Base-by-base conservation (phyloP, 2,329 filamentous ascomycete genomes). In the Trichoderma sp. region DNA sequence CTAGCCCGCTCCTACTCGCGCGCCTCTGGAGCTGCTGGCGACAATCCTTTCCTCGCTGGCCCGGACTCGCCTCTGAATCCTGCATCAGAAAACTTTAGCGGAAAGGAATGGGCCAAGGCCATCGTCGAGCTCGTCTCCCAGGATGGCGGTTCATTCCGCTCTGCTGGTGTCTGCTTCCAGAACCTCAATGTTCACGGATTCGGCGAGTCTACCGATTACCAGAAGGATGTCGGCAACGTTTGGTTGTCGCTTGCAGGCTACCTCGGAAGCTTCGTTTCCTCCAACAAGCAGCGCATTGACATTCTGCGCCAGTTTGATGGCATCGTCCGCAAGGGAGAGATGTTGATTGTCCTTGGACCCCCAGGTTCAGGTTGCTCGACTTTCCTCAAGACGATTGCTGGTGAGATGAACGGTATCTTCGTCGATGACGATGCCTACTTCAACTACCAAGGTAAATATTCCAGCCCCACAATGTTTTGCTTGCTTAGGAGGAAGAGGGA, bases 331-430 rank as follows among this genome's bases (percentile, higher is more conserved):
- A 90, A 89, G 76, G 93, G 93, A 60, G 93, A 95, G 86, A 93
- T 95, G 91, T 84, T 94, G 33, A 91, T 94, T 18, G 93, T 94
- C 3, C 87, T 95, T 41, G 93, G 93, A 18, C 93, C 92, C 74
- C 93, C 93, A 2, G 90, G 90, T 56, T 88, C 89, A n/a, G 93
- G 93, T 72, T 97, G 95, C 83, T 94, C 93, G 18, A 97, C 95
- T 2, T 92, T 97, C 77, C 87, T 97, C 75, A 97, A 97, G 86
- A 94, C 94, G 0, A 90, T 97, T 78, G 91, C 94, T 4, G 94
- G 95, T 76, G 94, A 97, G 84, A 94, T 93, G 27, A 93, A 95
- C 79, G 95, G 95, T 69, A 92, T 97, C 79, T 91, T 89, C 79
- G 87, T 97, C 16, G 93, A 94, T 65, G 85, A 92, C 3, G 85